Conservation (phyloP, 2,329 filamentous ascomycete genomes). For the Fusarium sp. region DNA sequence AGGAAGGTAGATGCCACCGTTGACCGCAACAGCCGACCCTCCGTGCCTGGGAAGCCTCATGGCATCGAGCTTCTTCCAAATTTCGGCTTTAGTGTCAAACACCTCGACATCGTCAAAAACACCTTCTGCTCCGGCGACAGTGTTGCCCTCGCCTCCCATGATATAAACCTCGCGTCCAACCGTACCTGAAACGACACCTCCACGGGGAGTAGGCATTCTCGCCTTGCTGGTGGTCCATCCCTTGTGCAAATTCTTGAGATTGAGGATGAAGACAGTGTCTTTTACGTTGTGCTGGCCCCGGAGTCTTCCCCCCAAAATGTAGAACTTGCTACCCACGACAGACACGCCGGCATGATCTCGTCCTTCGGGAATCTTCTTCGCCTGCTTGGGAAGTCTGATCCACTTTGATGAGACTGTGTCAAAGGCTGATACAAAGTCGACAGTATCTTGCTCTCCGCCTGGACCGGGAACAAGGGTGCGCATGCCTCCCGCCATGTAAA, state of each 20-base stretch:
- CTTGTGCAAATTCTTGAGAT: conserved; percentile 40
- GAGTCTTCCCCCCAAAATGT: conserved; percentile 51
- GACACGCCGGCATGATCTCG: conserved; percentile 50
- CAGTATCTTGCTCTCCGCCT: conserved; percentile 39
- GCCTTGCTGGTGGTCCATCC: conserved; percentile 45
- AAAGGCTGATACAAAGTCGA: conserved; percentile 47
- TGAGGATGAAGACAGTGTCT: conserved; percentile 50
- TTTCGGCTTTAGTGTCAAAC: conserved; percentile 45
- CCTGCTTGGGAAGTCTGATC: conserved; percentile 41
- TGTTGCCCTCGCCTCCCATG: conserved; percentile 54
- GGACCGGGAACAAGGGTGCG: conserved; percentile 25
- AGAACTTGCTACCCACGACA: conserved; percentile 49
- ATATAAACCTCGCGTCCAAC: conserved; percentile 47
- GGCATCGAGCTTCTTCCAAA: conserved; percentile 40
- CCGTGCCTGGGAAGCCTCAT: conserved; percentile 52
- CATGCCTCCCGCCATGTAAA: conserved; percentile 55
- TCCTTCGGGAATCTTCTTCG: conserved; percentile 46
- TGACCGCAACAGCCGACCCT: conserved; percentile 45
- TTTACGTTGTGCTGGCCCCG: conserved; percentile 46
- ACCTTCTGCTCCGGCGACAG: conserved; percentile 12
- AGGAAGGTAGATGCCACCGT: conserved; percentile 47
- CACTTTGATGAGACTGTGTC: conserved; percentile 45
- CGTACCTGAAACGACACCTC: conserved; percentile 46
- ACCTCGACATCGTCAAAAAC: conserved; percentile 47
- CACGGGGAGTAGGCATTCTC: conserved; percentile 53